Base-by-base conservation (phyloP, 179 eudicot species). In the Vitellaria paradoxa region DNA sequence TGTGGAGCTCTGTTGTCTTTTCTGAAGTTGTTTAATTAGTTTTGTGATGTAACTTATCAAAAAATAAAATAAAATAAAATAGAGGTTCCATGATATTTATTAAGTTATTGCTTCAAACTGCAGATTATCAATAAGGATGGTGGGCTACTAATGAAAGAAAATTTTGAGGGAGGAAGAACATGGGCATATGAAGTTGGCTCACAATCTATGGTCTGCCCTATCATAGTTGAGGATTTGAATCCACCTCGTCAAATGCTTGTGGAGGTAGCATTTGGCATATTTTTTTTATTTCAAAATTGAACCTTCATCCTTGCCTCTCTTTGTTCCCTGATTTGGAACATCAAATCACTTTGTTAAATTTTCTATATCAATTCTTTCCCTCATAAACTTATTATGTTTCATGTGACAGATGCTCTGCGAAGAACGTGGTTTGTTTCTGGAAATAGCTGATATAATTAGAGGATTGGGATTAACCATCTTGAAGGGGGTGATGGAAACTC, bases 151-250 rank as follows among this genome's bases (percentile, higher is more conserved):
- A 75, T 85, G 23, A 86, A 86, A 82, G 96, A 91, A 79, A 89
- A 86, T 70, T 87, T 87, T 80, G 94, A 91, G 65, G 97, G 97
- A 21, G 97, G 99, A 76, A 94, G 92, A 71, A 96, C 98, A 23
- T 96, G 99, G 99, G 98, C 99, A 65, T 93, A 87, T 79, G 98
- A 96, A 88, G 92, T 96, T 74, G 98, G 96, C 17, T 88, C 93
- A 42, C 96, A 88, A 69, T 86, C 97, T 68, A 85, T 85, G 93
- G 91, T 96, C 82, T 96, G 97, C 76, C 99, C 98, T 9, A 92
- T 96, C 83, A 88, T 96, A 57, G 99, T 96, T 40, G 98, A 96
- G 87, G 98, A 96, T 82, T 81, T 96, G 78, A 87, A 84, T 82
- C 87, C 92, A 26, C 99, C 99, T 60, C 94, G 96, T 64, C 97